Base-by-base conservation (phyloP, 2,329 filamentous ascomycete genomes). In the Chrysosphaeria jannelii region DNA sequence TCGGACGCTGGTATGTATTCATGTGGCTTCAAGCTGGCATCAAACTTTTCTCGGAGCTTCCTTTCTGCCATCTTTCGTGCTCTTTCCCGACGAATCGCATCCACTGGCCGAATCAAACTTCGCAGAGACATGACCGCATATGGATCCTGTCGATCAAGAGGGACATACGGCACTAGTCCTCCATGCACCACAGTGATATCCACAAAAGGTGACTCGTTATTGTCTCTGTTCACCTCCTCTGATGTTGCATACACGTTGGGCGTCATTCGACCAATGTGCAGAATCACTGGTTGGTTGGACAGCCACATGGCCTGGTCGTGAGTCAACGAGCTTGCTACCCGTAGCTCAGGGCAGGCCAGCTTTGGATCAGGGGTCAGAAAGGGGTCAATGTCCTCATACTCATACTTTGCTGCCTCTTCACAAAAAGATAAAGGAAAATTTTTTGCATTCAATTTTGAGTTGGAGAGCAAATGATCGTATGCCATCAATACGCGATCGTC, bases 111-210 rank as follows among this genome's bases (percentile, higher is more conserved):
- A 33, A 71, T 53, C 25, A 90, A 57, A 5, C 65, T 72, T 27
- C 78, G 64, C 74, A 97, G 88, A 38, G 76, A 85, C 78, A 91
- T 91, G 19, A 72, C 70, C 24, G 69, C 66, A 41, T 61, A 65
- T 0, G 78, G 69, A 40, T 91, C 55, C 34, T 68, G 81, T 24
- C 56, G 48, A 21, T 66, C 51, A 9, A 89, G 50, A 1, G 57
- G 42, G 1, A 89, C 46, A 5, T 65, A 69, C 0, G 81, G 75
- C 0, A 85, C 65, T 3, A 93, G 52, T 1, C 85, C 85, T 0
- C 62, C 81, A 45, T 93, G 85, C 5, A 79, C 81, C 23, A 78
- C 67, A 5, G 68, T 52, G 4, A 88, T 51, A 27, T 66, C 52
- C 19, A 36, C 30, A 29, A 38, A 37, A 4, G 37, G 36, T 6